Evolutionary conservation across 1,284 basidiomycete species (phyloP), one percentile per base, ranked within the genome.

Genomic region (Neonothopanus nambi): DNA sequence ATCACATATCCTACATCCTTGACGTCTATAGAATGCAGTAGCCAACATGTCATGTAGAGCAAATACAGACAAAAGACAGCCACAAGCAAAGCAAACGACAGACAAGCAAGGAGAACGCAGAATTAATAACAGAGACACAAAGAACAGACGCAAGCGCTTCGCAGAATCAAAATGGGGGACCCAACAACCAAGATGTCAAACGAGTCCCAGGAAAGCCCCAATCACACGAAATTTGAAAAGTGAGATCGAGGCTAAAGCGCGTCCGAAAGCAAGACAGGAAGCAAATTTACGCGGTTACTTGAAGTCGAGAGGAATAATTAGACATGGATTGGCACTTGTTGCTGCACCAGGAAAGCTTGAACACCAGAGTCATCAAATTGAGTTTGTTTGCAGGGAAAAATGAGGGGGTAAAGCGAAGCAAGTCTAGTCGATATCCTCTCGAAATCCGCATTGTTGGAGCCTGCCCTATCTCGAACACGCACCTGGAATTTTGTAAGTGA

Each of bases 1-100:
- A 93, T 89, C 59, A 93, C 92, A 73, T 93, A 95, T 59, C 90
- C 87, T 63, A 95, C 93, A 75, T 95, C 92, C 86, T 95, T 95
- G 71, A 95, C 93, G 77, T 95, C 92, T 95, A 75, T 64, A 64
- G 65, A 64, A 63, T 56, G 58, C 65, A 56, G 65, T 61, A 52
- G 65, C 58, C 53, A 67, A 63, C 56, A 67, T 11, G 58, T 54
- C 54, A 53, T 55, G 60, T 57, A 63, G 58, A 63, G 60, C 65
- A 60, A 61, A 65, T 61, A 67, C 62, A 67, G 56, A 59, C 63
- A 62, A 67, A 62, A 65, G 54, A 57, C 56, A 69, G 63, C 50
- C 47, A 61, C 59, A 60, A 67, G 64, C 58, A 54, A 65, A 64
- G 43, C 57, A 57, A 59, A 58, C 61, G 55, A 57, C 61, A 59